Evolutionary conservation across 371 early-diverging fungal genomes (phyloP), one percentile per base, ranked within the genome.

Genomic region (Chytridium lagenaria): DNA sequence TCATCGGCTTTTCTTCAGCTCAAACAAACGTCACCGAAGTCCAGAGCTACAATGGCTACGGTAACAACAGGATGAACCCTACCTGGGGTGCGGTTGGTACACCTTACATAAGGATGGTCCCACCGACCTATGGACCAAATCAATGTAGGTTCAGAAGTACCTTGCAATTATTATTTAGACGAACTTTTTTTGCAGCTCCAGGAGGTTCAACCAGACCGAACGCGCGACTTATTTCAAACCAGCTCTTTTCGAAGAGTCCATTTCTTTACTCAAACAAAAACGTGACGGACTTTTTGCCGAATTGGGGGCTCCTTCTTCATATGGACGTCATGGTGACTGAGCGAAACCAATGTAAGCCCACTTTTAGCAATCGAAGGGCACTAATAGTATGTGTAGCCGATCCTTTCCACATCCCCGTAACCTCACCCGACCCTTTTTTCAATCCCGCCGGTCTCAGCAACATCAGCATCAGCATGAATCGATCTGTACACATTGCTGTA

Each of bases 281-380:
- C 26, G 61, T 78, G 34, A 55, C 75, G 3, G 78, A 78, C 39
- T 72, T 78, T 30, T 38, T 61, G 40, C 67, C 70, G 15, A 39
- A 28, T 7, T 75, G 75, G 75, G 70, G 75, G 12, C 65, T 75
- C 34, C 52, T 70, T 30, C 70, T 75, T 16, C 75, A 75, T 59
- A 28, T 75, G 55, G 75, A 75, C 38, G n/a, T 75, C 16, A 50
- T 65, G 16, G 52, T 66, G 31, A 49, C 67, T 28, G 7, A 10
- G 5, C n/a, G 70, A 55, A 75, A 75, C 36, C 23, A 2, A 33
- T 75, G 75, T 70, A 33, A 67, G 75, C n/a, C n/a, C n/a, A n/a
- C n/a, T n/a, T n/a, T n/a, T n/a, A n/a, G n/a, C n/a, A n/a, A n/a
- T n/a, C n/a, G n/a, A n/a, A n/a, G n/a, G n/a, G 7, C 23, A 15